These are phyloP conservation scores for Solanum appendiculatum DNA, from an alignment of 257 asterid species.

Conservation along the genomic window DNA sequence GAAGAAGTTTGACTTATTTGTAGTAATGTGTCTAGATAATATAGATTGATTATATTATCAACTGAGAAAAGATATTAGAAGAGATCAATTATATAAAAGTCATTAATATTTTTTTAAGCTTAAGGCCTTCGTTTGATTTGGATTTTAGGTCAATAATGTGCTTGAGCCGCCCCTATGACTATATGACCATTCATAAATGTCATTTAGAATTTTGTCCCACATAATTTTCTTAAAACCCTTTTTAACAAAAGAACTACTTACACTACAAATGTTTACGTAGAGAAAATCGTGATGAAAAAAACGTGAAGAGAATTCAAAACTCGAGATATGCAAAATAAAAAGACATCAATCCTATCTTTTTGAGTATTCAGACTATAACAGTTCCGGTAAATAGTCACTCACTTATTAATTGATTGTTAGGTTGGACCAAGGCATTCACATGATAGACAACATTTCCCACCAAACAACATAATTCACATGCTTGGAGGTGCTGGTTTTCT, in stretches of 20 bases:
- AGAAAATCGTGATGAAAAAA: no score
- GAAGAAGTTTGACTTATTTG: no score
- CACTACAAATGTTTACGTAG: no score
- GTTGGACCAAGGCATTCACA: constrained; percentile 57
- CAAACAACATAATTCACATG: constrained; percentile 66
- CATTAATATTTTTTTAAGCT: no score
- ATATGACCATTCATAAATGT: neutral
- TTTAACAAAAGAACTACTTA: neutral
- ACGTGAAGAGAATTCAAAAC: neutral
- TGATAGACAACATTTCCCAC: constrained; percentile 67
- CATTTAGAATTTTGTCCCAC: neutral
- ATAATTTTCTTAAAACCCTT: neutral
- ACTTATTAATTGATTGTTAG: constrained; percentile 6
- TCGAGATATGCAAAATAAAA: no score
- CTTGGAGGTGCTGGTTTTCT: constrained; percentile 72
- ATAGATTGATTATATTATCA: no score
- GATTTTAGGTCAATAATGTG: no score
- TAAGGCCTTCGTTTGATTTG: no score
- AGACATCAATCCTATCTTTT: neutral
- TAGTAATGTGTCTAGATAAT: no score
- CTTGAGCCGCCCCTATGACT: no score
- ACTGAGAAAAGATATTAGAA: no score
- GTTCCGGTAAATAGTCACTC: neutral
- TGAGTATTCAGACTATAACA: neutral
- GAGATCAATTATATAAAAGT: no score